These are phyloP conservation scores for Plasmodium billcollinsi DNA, from an alignment of 169 alveolate species.

Conservation along the genomic window DNA sequence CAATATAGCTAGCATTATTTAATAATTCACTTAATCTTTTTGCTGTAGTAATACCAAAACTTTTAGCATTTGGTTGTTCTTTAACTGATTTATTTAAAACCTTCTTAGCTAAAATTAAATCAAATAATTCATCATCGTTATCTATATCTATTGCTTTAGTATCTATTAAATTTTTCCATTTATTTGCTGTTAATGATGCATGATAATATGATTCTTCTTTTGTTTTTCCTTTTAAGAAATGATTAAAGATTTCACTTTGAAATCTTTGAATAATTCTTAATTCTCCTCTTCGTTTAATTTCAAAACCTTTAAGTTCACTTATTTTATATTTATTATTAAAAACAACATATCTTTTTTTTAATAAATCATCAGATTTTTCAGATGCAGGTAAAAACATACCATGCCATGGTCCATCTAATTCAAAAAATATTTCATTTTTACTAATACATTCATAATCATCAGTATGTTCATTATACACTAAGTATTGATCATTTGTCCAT, in stretches of 20 bases:
- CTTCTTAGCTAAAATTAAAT: constrained; percentile 93
- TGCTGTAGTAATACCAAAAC: constrained; percentile 96
- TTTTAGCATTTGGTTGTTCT: constrained; percentile 94
- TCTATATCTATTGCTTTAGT: constrained; percentile 91
- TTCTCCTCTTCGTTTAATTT: constrained; percentile 99
- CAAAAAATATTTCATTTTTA: constrained; percentile 98
- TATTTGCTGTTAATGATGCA: constrained; percentile 94
- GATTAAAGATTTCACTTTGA: constrained; percentile 97
- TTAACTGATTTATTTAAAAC: constrained; percentile 91
- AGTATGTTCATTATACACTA: constrained; percentile 84
- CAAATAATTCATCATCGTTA: constrained; percentile 94
- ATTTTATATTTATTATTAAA: constrained; percentile 93
- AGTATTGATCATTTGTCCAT: constrained; percentile 96
- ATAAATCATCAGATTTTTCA: constrained; percentile 95
- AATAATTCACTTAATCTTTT: constrained; percentile 94
- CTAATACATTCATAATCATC: constrained; percentile 86
- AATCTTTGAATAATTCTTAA: constrained; percentile 96
- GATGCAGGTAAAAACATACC: constrained; percentile 98
- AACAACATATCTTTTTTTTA: constrained; percentile 97
- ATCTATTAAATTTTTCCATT: constrained; percentile 94
- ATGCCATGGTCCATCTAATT: constrained; percentile 99
- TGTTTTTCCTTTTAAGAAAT: constrained; percentile 94
- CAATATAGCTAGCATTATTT: constrained; percentile 88
- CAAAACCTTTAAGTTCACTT: constrained; percentile 97
- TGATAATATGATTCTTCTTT: constrained; percentile 95